phyloP scores from a whole-genome alignment of 192 early-diverging fungal genomes.

The Globomyces pollinis-pini region DNA sequence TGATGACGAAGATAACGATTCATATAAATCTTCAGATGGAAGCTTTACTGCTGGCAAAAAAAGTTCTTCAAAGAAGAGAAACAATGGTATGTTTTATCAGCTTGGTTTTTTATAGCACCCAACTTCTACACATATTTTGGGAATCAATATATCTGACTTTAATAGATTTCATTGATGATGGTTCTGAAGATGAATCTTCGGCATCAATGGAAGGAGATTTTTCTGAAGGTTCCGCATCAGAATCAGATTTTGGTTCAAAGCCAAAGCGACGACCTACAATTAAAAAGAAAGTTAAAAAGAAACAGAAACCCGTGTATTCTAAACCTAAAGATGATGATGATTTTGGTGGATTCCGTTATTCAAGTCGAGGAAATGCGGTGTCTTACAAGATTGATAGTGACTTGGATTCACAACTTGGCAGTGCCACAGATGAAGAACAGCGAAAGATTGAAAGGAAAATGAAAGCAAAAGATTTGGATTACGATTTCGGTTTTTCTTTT shows the following conservation, averaged over 20 bases:
- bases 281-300: conserved; percentile 23
- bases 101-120: too few species aligned
- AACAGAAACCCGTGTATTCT: conserved; percentile 46
- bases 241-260: conserved; percentile 26
- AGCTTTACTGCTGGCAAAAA: conserved; percentile 17
- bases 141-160: neutral
- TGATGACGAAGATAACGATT: conserved; percentile 14
- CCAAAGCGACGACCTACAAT: conserved; percentile 20
- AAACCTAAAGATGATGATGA: neutral
- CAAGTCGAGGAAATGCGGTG: neutral
- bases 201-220: conserved; percentile 18
- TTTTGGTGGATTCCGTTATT: neutral
- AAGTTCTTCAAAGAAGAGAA: conserved; percentile 15
- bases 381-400: conserved; percentile 34
- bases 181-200: conserved; percentile 9
- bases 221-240: conserved; percentile 10
- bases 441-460: conserved; percentile 1
- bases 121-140: neutral
- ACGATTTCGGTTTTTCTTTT: conserved; percentile 8
- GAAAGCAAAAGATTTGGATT: conserved; percentile 6
- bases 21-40: conserved; percentile 19
- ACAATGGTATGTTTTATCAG: conserved; percentile 14
- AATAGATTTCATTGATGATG: conserved; percentile 28
- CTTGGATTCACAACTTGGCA: neutral
- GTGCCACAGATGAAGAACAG: neutral